Conservation (phyloP, 2,329 filamentous ascomycete genomes). For the Colletotrichum trifolii region DNA sequence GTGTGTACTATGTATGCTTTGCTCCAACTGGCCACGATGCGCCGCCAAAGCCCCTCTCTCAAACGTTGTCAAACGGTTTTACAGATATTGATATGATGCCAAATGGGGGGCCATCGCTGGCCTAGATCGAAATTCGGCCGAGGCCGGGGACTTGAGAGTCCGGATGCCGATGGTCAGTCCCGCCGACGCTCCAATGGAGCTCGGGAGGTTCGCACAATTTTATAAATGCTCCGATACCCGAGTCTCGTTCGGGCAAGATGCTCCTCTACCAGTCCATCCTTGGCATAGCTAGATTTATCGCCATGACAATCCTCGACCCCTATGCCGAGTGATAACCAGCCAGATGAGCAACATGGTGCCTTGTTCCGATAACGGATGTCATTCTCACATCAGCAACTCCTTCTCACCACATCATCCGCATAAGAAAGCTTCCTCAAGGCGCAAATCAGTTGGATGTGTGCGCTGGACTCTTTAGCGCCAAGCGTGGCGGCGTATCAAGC, state of each 20-base stretch:
- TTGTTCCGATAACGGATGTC: background rate
- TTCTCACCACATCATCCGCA: background rate
- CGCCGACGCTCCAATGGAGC: conserved; percentile 9
- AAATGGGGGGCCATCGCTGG: background rate
- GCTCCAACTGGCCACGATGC: conserved; percentile 8
- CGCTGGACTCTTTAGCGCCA: conserved; percentile 2
- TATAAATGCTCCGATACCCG: conserved; percentile 14
- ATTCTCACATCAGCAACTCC: conserved; percentile 19
- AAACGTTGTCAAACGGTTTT: background rate
- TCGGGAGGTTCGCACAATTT: background rate
- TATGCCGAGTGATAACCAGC: background rate
- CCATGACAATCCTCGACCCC: background rate
- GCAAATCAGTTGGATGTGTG: conserved; percentile 4
- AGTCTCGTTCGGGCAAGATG: background rate
- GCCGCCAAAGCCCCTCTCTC: conserved; percentile 2
- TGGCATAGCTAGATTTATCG: background rate
- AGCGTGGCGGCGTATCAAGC: conserved; percentile 25
- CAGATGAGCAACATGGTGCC: background rate
- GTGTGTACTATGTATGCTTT: conserved; percentile 11
- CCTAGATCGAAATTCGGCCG: conserved; percentile 7
- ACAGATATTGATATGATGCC: background rate
- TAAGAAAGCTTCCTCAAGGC: background rate
- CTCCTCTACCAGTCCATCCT: background rate
- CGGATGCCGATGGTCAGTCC: conserved; percentile 10
- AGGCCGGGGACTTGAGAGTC: conserved; percentile 20